Percentiles rank a stretch among this genome's conserved stretches.
phyloP scores from a whole-genome alignment of 2,329 filamentous ascomycete species.

The Xylariaceae sp. region DNA sequence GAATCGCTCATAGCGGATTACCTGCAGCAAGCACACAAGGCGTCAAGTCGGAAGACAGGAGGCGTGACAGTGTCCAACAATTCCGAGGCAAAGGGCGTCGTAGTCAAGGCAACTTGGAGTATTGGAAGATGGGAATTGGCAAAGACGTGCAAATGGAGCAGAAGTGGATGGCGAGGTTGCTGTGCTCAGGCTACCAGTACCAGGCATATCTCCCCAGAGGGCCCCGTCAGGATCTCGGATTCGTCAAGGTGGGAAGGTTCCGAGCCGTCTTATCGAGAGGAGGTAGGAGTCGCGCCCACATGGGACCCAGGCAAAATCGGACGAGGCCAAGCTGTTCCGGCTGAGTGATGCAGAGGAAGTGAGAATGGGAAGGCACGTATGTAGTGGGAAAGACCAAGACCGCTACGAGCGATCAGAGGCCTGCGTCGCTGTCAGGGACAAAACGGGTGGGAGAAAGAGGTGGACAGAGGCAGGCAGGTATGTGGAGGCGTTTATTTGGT shows the following conservation, averaged over 20 bases:
- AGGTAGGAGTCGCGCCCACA: conserved; percentile 7
- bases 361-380: conserved; percentile 8
- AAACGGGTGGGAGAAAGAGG: too few relatives aligned
- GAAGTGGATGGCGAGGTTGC: conserved; percentile 3
- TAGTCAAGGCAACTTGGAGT: conserved; percentile 3
- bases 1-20: conserved; percentile 34
- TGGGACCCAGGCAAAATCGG: conserved; percentile 4
- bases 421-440: too few relatives aligned
- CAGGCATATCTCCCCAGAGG: conserved; percentile 4
- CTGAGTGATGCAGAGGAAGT: neutral
- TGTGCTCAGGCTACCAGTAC: neutral
- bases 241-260: neutral
- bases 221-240: neutral
- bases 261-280: neutral
- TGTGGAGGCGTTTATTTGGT: too few relatives aligned
- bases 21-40: conserved; percentile 26
- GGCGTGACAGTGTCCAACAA: conserved; percentile 4
- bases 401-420: too few relatives aligned
- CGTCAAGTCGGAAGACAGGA: conserved; percentile 20
- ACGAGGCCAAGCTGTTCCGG: neutral
- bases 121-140: conserved; percentile 2
- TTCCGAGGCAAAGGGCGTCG: conserved; percentile 5
- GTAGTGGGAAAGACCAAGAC: conserved; percentile 1
- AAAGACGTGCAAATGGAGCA: conserved; percentile 3
- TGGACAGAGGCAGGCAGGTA: too few relatives aligned